Evolutionary conservation across 495 filamentous ascomycete genomes (phyloP), one percentile per base, ranked within the genome.

Genomic region (Aspergillus baeticus): DNA sequence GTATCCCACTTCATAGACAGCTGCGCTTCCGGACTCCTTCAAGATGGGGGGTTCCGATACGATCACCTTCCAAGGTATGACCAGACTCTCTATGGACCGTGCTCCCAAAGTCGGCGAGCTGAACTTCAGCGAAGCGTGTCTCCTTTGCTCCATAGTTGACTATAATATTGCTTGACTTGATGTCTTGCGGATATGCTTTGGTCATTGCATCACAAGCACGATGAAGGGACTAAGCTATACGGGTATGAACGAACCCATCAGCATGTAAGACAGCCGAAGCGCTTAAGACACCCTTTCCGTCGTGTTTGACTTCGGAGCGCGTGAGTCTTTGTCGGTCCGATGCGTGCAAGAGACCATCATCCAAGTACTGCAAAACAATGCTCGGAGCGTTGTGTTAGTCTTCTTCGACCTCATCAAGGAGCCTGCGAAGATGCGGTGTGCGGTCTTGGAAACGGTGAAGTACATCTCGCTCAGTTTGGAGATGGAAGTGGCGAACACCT

Each of bases 401-500:
- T 51, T 73, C 63, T 17, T 67, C 46, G 35, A 77, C 66, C 44
- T 77, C 64, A 57, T 77, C 72, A 46, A 76, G 50, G 35, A 77
- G 57, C 14, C 67, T 69, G 21, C 68, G 69, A 20, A 75, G 46
- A 43, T 38, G 44, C 0, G 66, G 64, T 3, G 67, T 71, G 43
- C 63, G 69, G 49, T 63, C 68, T 8, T 29, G 26, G 26, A 29
- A 29, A 29, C 26, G 26, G 4, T 4, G 4, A 13, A 77, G 66
- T 55, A 80, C 51, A 45, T 75, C 67, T 22, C 66, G 65, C 59
- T 80, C 74, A 55, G 78, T 77, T 36, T 67, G 59, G 18, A 77
- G 46, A 17, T 68, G 69, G 63, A 59, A 66, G 56, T 76, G 69
- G 11, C 63, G 55, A 23, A 68, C 65, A 44, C 63, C 74, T 59